These are phyloP conservation scores for Nakazawaea siamensis DNA, from an alignment of 805 yeast genomes.

Conservation along the genomic window DNA sequence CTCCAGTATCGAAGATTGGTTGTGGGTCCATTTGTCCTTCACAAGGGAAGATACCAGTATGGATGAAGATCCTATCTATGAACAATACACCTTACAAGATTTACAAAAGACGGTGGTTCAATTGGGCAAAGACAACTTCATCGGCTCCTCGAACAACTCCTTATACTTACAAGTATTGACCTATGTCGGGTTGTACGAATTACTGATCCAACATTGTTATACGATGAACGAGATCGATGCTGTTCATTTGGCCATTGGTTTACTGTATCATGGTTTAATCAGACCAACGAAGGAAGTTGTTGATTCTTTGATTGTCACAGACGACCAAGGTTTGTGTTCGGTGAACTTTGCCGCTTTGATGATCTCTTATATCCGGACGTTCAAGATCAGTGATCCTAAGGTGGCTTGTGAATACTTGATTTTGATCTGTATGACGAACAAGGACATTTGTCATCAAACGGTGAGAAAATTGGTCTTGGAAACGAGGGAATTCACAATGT, in stretches of 20 bases:
- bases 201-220: conserved; percentile 61
- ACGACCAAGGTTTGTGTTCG: conserved; percentile 12
- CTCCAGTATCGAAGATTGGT: conserved; percentile 87
- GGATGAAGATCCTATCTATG: conserved; percentile 46
- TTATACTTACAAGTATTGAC: conserved; percentile 68
- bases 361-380: conserved; percentile 75
- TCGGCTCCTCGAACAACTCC: conserved; percentile 54
- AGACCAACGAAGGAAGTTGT: conserved; percentile 30
- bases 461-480: conserved; percentile 78
- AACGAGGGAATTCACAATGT: conserved; percentile 72
- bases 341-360: conserved; percentile 53
- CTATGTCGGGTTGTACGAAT: conserved; percentile 73
- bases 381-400: conserved; percentile 79
- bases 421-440: conserved; percentile 41
- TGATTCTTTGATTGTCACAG: conserved; percentile 28
- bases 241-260: conserved; percentile 80
- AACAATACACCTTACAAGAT: conserved; percentile 63
- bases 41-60: conserved; percentile 43
- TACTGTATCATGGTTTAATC: conserved; percentile 65
- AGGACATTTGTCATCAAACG: conserved; percentile 61
- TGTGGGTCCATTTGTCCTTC: conserved; percentile 85
- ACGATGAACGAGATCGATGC: conserved; percentile 71
- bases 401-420: conserved; percentile 88
- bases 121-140: conserved; percentile 67
- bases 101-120: conserved; percentile 65